phyloP scores from a whole-genome alignment of 2,329 filamentous ascomycete species.

The Ophiostoma ulmi region DNA sequence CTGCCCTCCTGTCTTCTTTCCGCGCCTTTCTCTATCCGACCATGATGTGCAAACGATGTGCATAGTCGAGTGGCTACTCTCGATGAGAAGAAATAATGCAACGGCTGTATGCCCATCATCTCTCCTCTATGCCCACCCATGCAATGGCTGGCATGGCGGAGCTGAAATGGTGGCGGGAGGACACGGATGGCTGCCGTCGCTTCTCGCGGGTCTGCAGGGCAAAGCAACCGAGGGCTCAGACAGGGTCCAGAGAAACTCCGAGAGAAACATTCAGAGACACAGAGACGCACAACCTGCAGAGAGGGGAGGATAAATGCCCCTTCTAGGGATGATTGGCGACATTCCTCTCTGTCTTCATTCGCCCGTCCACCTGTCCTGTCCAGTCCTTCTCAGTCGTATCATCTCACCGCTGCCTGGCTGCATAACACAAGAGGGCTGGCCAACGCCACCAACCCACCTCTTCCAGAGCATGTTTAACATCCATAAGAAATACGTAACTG shows the following conservation, averaged over 20 bases:
- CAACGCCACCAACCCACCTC: conserved; percentile 13
- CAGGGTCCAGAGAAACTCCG: too few species aligned
- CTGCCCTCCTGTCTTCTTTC: background rate
- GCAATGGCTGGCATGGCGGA: conserved; percentile 2
- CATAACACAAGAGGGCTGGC: conserved; percentile 9
- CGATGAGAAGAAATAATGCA: conserved; percentile 1
- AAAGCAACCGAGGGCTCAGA: too few species aligned
- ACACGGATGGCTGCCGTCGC: conserved; percentile 6
- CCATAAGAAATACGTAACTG: background rate
- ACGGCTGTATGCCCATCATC: background rate
- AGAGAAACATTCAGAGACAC: background rate
- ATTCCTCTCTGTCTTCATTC: background rate
- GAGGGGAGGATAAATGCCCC: too few species aligned
- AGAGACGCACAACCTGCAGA: background rate
- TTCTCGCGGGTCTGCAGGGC: background rate
- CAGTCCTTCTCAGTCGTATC: background rate
- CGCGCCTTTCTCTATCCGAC: background rate
- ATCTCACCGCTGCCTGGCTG: conserved; percentile 11
- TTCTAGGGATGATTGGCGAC: background rate
- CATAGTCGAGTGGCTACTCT: background rate
- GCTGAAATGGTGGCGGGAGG: conserved; percentile 12
- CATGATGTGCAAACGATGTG: conserved; percentile 15
- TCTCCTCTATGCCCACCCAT: background rate
- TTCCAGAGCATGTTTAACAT: background rate
- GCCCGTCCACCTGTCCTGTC: background rate